Conservation (phyloP, 163 green algal genomes). For the Coccomyxa subellipsoidea region DNA sequence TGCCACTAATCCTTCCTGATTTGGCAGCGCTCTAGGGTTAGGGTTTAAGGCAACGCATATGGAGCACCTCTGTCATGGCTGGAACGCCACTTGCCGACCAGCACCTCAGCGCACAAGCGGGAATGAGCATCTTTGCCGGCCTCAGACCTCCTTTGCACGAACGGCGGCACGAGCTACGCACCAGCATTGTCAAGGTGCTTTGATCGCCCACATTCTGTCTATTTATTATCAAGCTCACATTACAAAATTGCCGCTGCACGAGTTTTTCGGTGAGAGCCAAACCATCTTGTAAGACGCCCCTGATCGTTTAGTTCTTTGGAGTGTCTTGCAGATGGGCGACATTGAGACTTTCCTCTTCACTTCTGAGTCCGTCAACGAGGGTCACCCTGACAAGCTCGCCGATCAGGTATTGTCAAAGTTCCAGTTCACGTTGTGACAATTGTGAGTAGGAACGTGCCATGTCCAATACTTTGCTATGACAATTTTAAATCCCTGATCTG, state of each 20-base stretch:
- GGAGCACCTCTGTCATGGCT: no score
- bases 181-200: background rate
- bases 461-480: background rate
- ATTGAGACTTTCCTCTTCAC: constrained; percentile 88
- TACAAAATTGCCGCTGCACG: no score
- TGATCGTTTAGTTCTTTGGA: background rate
- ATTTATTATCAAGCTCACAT: no score
- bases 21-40: no score
- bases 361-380: constrained; percentile 90
- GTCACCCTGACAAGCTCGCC: constrained; percentile 96
- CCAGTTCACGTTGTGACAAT: background rate
- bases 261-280: no score
- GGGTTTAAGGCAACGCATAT: no score
- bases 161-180: background rate
- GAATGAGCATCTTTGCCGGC: background rate
- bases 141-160: background rate
- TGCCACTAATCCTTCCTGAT: no score
- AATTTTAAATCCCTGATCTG: background rate
- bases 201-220: background rate
- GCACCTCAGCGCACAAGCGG: background rate
- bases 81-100: background rate
- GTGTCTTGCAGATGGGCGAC: constrained; percentile 8
- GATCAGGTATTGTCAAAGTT: constrained; percentile 63
- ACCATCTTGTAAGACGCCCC: background rate
- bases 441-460: background rate